Evolutionary conservation across 2,329 filamentous ascomycete species (phyloP), one percentile per base, ranked within the genome.

Genomic region (Fusarium verticillioides): DNA sequence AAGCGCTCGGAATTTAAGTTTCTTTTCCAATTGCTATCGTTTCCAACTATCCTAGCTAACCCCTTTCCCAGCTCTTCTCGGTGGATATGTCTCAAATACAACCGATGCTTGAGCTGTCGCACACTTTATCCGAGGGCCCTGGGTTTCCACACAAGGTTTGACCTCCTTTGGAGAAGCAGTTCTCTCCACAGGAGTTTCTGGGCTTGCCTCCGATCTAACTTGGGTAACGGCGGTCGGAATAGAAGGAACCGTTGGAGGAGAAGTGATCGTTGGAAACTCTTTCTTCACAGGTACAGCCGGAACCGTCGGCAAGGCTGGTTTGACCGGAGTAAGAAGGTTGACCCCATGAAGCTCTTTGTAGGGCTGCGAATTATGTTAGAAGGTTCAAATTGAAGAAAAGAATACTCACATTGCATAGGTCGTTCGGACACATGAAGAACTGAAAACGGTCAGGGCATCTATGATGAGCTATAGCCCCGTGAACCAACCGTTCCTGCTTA

Each of bases 141-240:
- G 11, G 2, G 8, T 13, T 34, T 2, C 23, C 21, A 23, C 0
- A 0, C 4, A 0, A 34, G 7, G 2, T 0, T 34, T 50, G 4
- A 23, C 2, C 11, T 4, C 21, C 5, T 18, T 32, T 0, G 28
- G 46, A 18, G 47, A 23, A 50, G n/a, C 16, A 23, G 13, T 8
- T 7, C 2, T 19, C 4, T 34, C 4, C 4, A 50, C 0, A 7
- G 11, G 21, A 50, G 16, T 2, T 13, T 34, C 30, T 19, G 30
- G 11, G 16, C 8, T 34, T 2, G 4, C 15, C 5, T 32, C 21
- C 1, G 16, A 23, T 8, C 23, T 23, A 1, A 13, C 10, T 13
- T 13, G 16, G 5, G 3, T 5, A 1, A 23, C 5, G 7, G 30
- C 8, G 5, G 47, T 1, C n/a, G 21, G 8, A 18, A 50, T 2